A percentile compares a stretch with the other conserved stretches of the same genome.
phyloP scores from a whole-genome alignment of 2,329 filamentous ascomycete species.

The Colletotrichum horii region DNA sequence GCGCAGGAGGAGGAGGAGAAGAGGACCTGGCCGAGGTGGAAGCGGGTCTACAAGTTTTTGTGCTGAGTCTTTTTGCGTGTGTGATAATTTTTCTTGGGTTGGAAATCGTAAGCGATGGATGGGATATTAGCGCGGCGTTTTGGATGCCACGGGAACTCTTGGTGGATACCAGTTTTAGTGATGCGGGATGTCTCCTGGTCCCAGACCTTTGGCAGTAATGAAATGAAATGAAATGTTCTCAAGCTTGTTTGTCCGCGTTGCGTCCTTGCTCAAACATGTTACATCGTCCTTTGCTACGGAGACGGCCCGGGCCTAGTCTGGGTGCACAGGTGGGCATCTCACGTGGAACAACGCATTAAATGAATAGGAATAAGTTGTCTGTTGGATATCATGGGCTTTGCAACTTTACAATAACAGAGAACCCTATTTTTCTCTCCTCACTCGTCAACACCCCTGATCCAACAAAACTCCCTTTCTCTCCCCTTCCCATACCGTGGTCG shows the following conservation, averaged over 20 bases:
- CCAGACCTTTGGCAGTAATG: not conserved
- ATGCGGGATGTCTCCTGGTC: not conserved
- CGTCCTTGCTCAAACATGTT: not conserved
- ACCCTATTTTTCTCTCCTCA: not conserved
- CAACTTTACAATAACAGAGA: slow-evolving; percentile 12
- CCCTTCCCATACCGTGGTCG: not conserved
- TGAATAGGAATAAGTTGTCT: slow-evolving; percentile 7
- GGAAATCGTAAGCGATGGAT: not conserved
- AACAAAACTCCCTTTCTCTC: not conserved
- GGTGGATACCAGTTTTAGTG: not conserved
- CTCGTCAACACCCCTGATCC: not conserved
- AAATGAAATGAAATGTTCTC: not conserved
- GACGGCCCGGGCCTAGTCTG: not conserved
- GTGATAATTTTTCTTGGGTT: not conserved
- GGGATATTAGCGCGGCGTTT: not conserved
- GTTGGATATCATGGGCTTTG: slow-evolving; percentile 21
- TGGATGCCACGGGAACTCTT: not conserved
- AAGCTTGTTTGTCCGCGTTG: not conserved
- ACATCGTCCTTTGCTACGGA: not conserved
- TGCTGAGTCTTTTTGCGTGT: slow-evolving; percentile 51
- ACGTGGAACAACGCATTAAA: not conserved
- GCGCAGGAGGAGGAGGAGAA: slow-evolving; percentile 81
- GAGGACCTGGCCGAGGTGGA: slow-evolving; percentile 76
- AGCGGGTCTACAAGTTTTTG: slow-evolving; percentile 74
- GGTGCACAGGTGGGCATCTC: not conserved